Evolutionary conservation across 257 asterid species (phyloP).

Genomic region (Marsdenia floribunda): DNA sequence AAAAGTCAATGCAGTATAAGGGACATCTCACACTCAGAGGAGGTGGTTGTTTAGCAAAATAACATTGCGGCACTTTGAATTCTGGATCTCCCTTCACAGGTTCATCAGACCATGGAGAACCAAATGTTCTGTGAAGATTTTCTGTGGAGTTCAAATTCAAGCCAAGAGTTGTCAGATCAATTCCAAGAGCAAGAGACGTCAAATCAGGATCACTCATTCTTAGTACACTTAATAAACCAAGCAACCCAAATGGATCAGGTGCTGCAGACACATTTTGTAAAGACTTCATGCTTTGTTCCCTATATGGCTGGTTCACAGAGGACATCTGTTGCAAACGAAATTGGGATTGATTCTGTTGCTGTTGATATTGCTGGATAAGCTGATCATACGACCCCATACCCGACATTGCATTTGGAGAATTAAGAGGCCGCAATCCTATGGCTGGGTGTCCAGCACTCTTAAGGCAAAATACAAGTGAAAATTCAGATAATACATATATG

Average conservation of each 20-base stretch:
- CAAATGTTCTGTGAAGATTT: slow-evolving; percentile 76
- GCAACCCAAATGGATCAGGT: slow-evolving; percentile 82
- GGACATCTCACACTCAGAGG: slow-evolving; percentile 65
- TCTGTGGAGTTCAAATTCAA: slow-evolving; percentile 89
- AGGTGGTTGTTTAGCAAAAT: slow-evolving; percentile 76
- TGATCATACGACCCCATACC: slow-evolving; percentile 86
- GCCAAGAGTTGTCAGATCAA: slow-evolving; percentile 90
- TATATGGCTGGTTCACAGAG: slow-evolving; percentile 67
- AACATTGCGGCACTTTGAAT: slow-evolving; percentile 88
- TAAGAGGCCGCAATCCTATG: slow-evolving; percentile 74
- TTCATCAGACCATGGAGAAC: slow-evolving; percentile 97
- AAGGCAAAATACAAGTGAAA: slow-evolving; percentile 23
- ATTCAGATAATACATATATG: slow-evolving; percentile 8
- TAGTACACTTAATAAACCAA: slow-evolving; percentile 82
- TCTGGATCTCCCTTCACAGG: slow-evolving; percentile 94
- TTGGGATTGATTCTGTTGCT: slow-evolving; percentile 78
- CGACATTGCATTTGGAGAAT: slow-evolving; percentile 64
- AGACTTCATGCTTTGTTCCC: slow-evolving; percentile 86
- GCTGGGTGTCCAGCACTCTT: slow-evolving; percentile 74
- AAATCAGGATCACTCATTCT: slow-evolving; percentile 85
- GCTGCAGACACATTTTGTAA: slow-evolving; percentile 51
- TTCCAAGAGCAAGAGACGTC: slow-evolving; percentile 93
- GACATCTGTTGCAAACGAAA: slow-evolving; percentile 91
- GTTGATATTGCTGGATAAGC: slow-evolving; percentile 86
- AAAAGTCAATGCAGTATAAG: background rate